Percentiles rank a stretch among this genome's conserved stretches.
Conservation (phyloP, 202 grass and related monocot genomes). For the Brachypodium distachyon region DNA sequence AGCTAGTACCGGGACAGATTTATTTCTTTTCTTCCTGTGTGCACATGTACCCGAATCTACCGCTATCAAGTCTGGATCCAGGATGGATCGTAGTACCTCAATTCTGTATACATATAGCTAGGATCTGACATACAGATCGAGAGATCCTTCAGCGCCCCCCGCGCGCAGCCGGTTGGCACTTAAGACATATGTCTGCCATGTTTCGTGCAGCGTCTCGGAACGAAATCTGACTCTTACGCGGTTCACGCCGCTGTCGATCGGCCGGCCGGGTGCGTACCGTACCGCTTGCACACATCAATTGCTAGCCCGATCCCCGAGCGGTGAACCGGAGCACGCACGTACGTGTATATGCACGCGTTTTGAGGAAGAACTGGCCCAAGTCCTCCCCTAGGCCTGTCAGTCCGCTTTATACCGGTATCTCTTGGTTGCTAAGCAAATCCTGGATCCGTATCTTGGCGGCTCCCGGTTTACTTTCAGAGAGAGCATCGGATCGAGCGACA, state of each 20-base stretch:
- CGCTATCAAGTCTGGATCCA: background rate
- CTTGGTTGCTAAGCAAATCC: constrained; percentile 13
- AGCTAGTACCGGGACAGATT: too few relatives aligned
- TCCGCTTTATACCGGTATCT: background rate
- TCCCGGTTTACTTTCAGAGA: background rate
- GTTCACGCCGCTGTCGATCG: background rate
- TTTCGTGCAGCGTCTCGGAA: background rate
- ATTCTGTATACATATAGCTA: background rate
- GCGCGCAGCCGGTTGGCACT: too few relatives aligned
- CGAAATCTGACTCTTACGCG: background rate
- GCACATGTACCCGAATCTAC: too few relatives aligned
- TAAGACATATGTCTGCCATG: background rate
- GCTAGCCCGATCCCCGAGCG: background rate
- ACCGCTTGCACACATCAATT: background rate
- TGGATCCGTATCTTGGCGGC: background rate
- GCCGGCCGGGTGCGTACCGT: background rate
- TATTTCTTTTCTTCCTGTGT: too few relatives aligned
- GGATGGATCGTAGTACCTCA: background rate
- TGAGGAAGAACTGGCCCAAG: too few relatives aligned
- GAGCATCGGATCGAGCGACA: background rate
- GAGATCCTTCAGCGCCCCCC: too few relatives aligned
- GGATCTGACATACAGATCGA: background rate
- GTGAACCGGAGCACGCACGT: background rate
- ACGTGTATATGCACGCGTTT: too few relatives aligned
- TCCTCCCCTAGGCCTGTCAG: background rate